Evolutionary conservation across 2,329 filamentous ascomycete genomes (phyloP).

Genomic region (Triangularia verruculosa): DNA sequence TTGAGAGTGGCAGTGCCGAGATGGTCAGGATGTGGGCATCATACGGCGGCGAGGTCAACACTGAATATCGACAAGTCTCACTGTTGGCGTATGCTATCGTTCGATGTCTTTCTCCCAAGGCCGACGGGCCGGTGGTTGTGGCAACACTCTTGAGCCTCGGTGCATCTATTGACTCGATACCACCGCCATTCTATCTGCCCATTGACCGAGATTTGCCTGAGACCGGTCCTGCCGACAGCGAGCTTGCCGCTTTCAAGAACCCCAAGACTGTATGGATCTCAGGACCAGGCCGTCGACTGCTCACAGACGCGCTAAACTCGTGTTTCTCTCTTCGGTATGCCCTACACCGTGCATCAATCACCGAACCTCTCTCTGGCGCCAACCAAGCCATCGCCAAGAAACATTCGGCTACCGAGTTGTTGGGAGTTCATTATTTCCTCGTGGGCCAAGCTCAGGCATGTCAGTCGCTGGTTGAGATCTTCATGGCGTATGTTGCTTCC

Average conservation of each 20-base stretch:
- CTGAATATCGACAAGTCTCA: neutral
- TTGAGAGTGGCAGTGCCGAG: constrained; percentile 9
- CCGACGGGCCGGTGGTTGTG: constrained; percentile 1
- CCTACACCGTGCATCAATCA: constrained; percentile 2
- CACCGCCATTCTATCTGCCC: constrained; percentile 1
- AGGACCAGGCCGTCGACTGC: neutral
- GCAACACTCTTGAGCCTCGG: constrained; percentile 7
- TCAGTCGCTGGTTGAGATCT: neutral
- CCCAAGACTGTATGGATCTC: neutral
- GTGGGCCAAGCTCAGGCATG: constrained; percentile 10
- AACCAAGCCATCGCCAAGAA: constrained; percentile 1
- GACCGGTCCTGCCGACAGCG: neutral
- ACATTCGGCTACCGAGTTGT: constrained; percentile 1
- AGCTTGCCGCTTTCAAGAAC: neutral
- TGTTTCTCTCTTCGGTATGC: constrained; percentile 7
- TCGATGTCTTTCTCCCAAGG: neutral
- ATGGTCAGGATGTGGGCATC: constrained; percentile 1
- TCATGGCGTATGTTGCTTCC: constrained; percentile 1
- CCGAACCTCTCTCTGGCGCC: constrained; percentile 3
- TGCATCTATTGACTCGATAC: constrained; percentile 3
- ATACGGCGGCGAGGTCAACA: constrained; percentile 1
- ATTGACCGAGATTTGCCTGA: constrained; percentile 7
- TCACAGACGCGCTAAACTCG: constrained; percentile 4
- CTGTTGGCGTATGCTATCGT: constrained; percentile 1
- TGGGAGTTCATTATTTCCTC: constrained; percentile 9